Conservation (phyloP, 345 rosid species). For the Camelina hispida region DNA sequence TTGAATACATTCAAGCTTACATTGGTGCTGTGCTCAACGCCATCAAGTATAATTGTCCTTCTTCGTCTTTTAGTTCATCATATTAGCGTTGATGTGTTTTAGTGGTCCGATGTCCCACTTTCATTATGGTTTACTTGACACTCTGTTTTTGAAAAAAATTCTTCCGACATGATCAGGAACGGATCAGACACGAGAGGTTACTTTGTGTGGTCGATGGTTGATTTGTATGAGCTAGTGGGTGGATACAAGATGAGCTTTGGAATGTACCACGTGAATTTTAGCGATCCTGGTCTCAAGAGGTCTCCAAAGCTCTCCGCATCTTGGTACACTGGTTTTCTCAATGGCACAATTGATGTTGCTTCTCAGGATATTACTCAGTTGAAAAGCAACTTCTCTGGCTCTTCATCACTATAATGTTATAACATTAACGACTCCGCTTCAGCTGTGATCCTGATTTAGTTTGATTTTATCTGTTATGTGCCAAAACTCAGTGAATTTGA, state of each 20-base stretch:
- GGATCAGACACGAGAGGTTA: slow-evolving; percentile 62
- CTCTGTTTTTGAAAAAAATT: slow-evolving; percentile 4
- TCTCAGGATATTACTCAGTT: slow-evolving; percentile 6
- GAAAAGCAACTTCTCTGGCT: slow-evolving; percentile 16
- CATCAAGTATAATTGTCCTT: slow-evolving; percentile 41
- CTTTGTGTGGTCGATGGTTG: slow-evolving; percentile 60
- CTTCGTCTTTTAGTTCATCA: not conserved
- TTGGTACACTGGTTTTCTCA: slow-evolving; percentile 59
- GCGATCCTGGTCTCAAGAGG: slow-evolving; percentile 52
- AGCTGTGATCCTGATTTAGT: not conserved
- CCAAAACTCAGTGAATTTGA: too few species aligned
- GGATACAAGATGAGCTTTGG: slow-evolving; percentile 48
- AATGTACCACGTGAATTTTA: slow-evolving; percentile 52
- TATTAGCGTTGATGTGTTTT: too few species aligned
- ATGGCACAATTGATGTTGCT: slow-evolving; percentile 41
- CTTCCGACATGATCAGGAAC: slow-evolving; percentile 40
- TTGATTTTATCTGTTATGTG: not conserved
- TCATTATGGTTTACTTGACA: too few species aligned
- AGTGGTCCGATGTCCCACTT: not conserved
- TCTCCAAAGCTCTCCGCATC: slow-evolving; percentile 56
- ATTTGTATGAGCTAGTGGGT: slow-evolving; percentile 47
- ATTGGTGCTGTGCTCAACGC: slow-evolving; percentile 53
- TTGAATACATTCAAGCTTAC: slow-evolving; percentile 43
- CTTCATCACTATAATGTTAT: slow-evolving; percentile 18
- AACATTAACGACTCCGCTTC: too few species aligned